Base-by-base conservation (phyloP, 768 basidiomycete species). In the Fomitopsis serialis region DNA sequence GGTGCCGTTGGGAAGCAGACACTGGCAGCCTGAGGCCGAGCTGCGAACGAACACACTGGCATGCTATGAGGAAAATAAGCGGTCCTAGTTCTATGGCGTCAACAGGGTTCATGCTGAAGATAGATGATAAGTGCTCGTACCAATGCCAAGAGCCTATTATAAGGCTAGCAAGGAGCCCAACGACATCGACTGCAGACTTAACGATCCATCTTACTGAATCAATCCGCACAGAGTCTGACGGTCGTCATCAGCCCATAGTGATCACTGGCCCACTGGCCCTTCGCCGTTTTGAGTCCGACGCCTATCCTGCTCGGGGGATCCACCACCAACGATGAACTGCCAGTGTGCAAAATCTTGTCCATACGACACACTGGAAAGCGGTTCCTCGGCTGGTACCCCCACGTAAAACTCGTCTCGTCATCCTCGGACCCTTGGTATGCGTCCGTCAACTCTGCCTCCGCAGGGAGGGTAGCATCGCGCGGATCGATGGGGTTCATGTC, bases 401-500 rank as follows among this genome's bases (percentile, higher is more conserved):
- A 90, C 0, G 88, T 90, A 54, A 71, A 69, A 8, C 80, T 81
- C 0, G 66, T 61, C 19, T 75, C 70, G 23, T 77, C 76, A 1
- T 71, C 66, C 32, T 77, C 72, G 2, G 68, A 63, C 25, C 72
- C 74, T 37, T 63, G 68, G 79, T 84, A 89, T 37, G 84, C 81
- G 60, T 91, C 89, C 44, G 52, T 50, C 62, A 91, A 64, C 27
- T 79, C 79, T 1, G 76, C 68, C 2, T 74, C 68, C 29, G 61
- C 66, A 11, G 76, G 73, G 29, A 82, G 65, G 36, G 53, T 57
- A 48, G 53, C 54, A 49, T 89, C 86, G 13, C 66, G 66, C 1
- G 69, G 62, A 2, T 69, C 69, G 50, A 88, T 81, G 44, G 82
- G 74, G 57, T 89, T 89, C 83, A 89, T 87, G 60, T 89, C 87